phyloP scores from a whole-genome alignment of 768 basidiomycete species.

The Pleurotus citrinopileatus region DNA sequence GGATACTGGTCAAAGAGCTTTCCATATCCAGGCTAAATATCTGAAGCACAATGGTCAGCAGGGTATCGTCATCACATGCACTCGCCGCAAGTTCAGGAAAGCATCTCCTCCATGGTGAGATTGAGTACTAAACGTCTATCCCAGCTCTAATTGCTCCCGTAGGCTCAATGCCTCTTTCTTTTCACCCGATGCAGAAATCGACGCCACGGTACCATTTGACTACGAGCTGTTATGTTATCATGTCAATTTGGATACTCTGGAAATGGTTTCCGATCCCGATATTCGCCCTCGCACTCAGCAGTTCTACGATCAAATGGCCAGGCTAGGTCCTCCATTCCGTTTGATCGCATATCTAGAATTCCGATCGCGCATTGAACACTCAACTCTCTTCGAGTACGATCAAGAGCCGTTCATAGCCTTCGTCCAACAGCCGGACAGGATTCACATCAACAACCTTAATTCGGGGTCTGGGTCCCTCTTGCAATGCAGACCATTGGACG shows the following conservation, averaged over 20 bases:
- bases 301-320: constrained; percentile 31
- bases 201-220: not conserved
- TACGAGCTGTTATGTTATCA: not conserved
- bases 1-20: constrained; percentile 49
- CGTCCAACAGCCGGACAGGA: constrained; percentile 35
- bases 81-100: constrained; percentile 32
- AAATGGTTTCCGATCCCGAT: constrained; percentile 25
- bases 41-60: constrained; percentile 39
- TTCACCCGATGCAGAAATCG: constrained; percentile 30
- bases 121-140: not conserved
- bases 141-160: not conserved
- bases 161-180: constrained; percentile 38
- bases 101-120: not conserved
- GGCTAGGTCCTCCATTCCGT: constrained; percentile 38
- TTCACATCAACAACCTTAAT: constrained; percentile 40
- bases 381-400: constrained; percentile 42
- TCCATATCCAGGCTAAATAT: constrained; percentile 59
- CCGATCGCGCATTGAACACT: constrained; percentile 29
- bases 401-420: constrained; percentile 39
- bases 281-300: constrained; percentile 33
- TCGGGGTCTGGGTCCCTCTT: constrained; percentile 35
- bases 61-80: constrained; percentile 58
- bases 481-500: constrained; percentile 31
- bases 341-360: constrained; percentile 35
- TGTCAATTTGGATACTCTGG: not conserved